A percentile compares a stretch with the other conserved stretches of the same genome.
Evolutionary conservation across 225 moss, liverwort and hornwort genomes (phyloP).

Genomic region (Straminergon stramineum): DNA sequence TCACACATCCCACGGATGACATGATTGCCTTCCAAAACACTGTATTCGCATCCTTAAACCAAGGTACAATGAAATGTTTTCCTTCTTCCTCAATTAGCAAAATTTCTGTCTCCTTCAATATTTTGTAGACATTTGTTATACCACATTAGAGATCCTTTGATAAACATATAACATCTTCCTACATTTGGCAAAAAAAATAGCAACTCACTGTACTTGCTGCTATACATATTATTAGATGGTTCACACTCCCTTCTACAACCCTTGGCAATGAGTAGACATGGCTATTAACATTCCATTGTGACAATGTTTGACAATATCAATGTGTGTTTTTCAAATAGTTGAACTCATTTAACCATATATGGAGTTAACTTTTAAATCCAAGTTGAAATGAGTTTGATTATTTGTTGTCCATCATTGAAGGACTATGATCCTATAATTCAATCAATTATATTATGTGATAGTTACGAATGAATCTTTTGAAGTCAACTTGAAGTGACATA

Average conservation of each 20-base stretch:
- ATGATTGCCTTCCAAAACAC: not conserved
- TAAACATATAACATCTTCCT: not conserved
- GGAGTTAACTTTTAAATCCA: too few species aligned
- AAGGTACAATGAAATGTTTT: not conserved
- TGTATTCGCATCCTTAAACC: not conserved
- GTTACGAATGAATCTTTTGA: not conserved
- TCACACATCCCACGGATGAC: not conserved
- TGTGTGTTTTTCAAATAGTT: too few species aligned
- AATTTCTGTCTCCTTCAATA: not conserved
- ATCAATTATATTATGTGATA: not conserved
- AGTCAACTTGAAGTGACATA: not conserved
- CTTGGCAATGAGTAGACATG: not conserved
- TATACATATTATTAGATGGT: not conserved
- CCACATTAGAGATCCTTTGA: too few species aligned
- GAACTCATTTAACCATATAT: too few species aligned
- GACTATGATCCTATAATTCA: not conserved
- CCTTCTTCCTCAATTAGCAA: not conserved
- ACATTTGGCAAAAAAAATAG: too few species aligned
- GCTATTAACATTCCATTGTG: not conserved
- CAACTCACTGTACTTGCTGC: not conserved
- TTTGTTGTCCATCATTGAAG: not conserved
- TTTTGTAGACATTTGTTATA: not conserved
- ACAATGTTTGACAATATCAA: too few species aligned
- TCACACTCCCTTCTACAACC: not conserved
- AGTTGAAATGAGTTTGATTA: too few species aligned